Base-by-base conservation (phyloP, 495 filamentous ascomycete species). In the Aspergillus biplanus region DNA sequence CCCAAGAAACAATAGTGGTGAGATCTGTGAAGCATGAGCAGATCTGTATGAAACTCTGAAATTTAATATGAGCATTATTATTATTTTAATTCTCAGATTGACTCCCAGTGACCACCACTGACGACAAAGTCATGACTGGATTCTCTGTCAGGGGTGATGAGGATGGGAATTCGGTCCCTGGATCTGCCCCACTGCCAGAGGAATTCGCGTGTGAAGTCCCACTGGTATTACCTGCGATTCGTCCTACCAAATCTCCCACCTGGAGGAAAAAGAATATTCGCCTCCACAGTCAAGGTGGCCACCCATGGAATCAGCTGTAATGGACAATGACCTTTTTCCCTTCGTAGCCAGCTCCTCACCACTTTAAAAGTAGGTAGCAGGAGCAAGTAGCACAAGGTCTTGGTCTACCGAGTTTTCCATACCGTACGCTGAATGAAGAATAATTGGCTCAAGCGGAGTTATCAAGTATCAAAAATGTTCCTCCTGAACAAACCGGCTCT, bases 141-240 rank as follows among this genome's bases (percentile, higher is more conserved):
- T 9, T 6, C 11, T 12, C 31, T 21, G 44, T 16, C 11, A 44
- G 16, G 15, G 18, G 55, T 4, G 32, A 42, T 57, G 27, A 44
- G 34, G 12, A 57, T 31, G 37, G 37, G 33, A 49, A 50, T 59
- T 49, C 57, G 56, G 64, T 66, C 64, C 64, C 64, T 66, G 64
- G 64, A 66, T 62, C 59, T 47, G 64, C 64, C 55, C 64, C 64
- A 58, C 59, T 55, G 59, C 32, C 13, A 8, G 6, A 18, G 47
- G 46, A 52, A 31, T 53, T 52, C 49, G 21, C 21, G 49, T 48
- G 62, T 44, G 21, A 27, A 27, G 47, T 18, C 47, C 15, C 15
- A 50, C 47, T 50, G n/a, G 47, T 27, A n/a, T n/a, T 50, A 9
- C 16, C 7, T n/a, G n/a, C 8, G 12, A 50, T 50, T 50, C 16